phyloP scores from a whole-genome alignment of 2,329 filamentous ascomycete genomes.

The Sporothrix brasiliensis region DNA sequence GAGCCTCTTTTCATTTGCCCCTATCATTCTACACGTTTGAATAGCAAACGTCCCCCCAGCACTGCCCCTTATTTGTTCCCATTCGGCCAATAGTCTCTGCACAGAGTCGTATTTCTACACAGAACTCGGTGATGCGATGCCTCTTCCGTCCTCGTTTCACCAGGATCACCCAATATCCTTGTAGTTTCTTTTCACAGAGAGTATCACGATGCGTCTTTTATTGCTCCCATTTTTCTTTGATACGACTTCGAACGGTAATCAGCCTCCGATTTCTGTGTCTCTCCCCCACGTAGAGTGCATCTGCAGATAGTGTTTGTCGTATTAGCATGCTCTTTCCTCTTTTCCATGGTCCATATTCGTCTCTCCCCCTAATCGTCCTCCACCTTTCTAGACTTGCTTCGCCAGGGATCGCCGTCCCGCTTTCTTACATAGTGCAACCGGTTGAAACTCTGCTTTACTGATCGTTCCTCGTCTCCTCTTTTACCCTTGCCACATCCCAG shows the following conservation, averaged over 20 bases:
- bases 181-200: background rate
- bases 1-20: background rate
- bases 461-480: background rate
- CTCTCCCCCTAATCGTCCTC: background rate
- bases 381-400: background rate
- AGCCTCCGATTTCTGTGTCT: no score
- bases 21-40: background rate
- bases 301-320: no score
- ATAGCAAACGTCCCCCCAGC: background rate
- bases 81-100: background rate
- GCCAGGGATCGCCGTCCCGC: no score
- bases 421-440: background rate
- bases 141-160: background rate
- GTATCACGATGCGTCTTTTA: constrained; percentile 5
- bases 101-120: background rate
- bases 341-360: background rate
- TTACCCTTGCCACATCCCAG: background rate
- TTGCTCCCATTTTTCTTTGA: background rate
- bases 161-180: background rate
- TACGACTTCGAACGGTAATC: no score
- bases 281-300: background rate
- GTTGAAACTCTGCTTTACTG: constrained; percentile 13
- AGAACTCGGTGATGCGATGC: background rate
- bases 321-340: background rate
- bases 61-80: background rate